Percentiles rank a stretch among this genome's conserved stretches.
Evolutionary conservation across 768 basidiomycete species (phyloP).

Genomic region (Neoboletus brunneissimus): DNA sequence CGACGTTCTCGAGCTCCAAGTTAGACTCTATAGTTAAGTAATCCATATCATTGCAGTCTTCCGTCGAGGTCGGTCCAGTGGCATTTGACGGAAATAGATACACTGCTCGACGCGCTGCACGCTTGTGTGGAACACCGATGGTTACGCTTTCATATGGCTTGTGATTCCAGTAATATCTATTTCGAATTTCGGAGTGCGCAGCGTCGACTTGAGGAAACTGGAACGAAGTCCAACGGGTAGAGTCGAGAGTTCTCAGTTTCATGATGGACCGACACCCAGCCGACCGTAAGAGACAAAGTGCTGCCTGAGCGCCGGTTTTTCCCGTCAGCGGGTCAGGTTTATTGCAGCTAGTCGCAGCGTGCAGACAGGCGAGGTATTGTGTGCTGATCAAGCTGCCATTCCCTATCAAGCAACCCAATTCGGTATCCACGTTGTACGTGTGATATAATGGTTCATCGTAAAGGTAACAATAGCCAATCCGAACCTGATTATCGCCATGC

Average conservation of each 20-base stretch:
- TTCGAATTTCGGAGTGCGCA: too few relatives aligned
- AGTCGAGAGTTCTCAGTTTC: slow-evolving; percentile 15
- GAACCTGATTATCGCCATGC: not conserved
- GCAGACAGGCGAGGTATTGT: slow-evolving; percentile 39
- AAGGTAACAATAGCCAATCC: rapidly evolving
- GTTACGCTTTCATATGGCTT: too few relatives aligned
- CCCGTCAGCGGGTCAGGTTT: slow-evolving; percentile 42
- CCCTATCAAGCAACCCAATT: slow-evolving; percentile 16
- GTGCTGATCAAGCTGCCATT: slow-evolving; percentile 18
- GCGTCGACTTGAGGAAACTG: too few relatives aligned
- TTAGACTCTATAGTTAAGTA: too few relatives aligned
- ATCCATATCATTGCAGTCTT: not conserved
- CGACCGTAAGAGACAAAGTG: slow-evolving; percentile 30
- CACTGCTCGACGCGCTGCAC: too few relatives aligned
- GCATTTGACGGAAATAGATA: too few relatives aligned
- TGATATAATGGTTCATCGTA: not conserved
- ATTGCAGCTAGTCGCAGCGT: slow-evolving; percentile 39
- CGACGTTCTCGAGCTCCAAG: too few relatives aligned
- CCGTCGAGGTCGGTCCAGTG: not conserved
- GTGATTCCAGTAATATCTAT: too few relatives aligned
- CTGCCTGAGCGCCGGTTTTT: slow-evolving; percentile 42
- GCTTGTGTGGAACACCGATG: too few relatives aligned
- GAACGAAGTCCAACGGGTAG: too few relatives aligned
- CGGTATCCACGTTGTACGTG: not conserved
- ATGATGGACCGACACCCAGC: slow-evolving; percentile 36